These are phyloP conservation scores for Hanseniaspora meyeri DNA, from an alignment of 805 yeast species.

Conservation along the genomic window DNA sequence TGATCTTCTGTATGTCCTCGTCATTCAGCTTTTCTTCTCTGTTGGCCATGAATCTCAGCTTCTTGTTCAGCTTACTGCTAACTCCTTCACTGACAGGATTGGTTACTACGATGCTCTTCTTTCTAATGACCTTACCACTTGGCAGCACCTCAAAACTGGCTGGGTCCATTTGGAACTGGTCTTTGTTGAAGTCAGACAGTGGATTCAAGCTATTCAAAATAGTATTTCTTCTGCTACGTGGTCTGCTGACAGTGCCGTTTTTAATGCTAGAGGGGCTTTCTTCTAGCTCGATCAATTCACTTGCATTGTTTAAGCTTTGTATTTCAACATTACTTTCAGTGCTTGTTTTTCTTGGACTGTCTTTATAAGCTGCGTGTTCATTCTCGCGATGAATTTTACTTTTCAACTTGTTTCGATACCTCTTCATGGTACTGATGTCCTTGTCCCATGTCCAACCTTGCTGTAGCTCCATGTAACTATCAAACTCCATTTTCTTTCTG, in stretches of 20 bases:
- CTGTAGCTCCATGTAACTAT: constrained; percentile 56
- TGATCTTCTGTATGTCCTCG: constrained; percentile 43
- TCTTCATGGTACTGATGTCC: constrained; percentile 31
- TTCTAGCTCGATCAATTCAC: background rate
- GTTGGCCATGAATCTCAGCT: constrained; percentile 28
- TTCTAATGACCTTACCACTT: constrained; percentile 53
- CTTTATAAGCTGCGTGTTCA: background rate
- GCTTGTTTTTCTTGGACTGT: background rate
- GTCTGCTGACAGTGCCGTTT: constrained; percentile 3
- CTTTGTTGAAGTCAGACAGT: background rate
- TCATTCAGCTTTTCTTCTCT: constrained; percentile 21
- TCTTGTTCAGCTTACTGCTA: constrained; percentile 21
- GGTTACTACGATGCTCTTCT: constrained; percentile 16
- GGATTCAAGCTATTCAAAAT: constrained; percentile 1
- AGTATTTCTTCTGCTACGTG: constrained; percentile 11
- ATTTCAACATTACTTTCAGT: constrained; percentile 7
- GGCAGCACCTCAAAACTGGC: constrained; percentile 50
- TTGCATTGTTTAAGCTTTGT: background rate
- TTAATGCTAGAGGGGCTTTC: background rate
- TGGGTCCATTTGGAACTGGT: constrained; percentile 15
- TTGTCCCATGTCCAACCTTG: constrained; percentile 67
- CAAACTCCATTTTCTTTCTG: constrained; percentile 57
- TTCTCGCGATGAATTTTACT: background rate
- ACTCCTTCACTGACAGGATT: constrained; percentile 24
- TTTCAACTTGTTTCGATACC: constrained; percentile 20